phyloP scores from a whole-genome alignment of 2,329 filamentous ascomycete species.

The Neopestalotiopsis clavispora region DNA sequence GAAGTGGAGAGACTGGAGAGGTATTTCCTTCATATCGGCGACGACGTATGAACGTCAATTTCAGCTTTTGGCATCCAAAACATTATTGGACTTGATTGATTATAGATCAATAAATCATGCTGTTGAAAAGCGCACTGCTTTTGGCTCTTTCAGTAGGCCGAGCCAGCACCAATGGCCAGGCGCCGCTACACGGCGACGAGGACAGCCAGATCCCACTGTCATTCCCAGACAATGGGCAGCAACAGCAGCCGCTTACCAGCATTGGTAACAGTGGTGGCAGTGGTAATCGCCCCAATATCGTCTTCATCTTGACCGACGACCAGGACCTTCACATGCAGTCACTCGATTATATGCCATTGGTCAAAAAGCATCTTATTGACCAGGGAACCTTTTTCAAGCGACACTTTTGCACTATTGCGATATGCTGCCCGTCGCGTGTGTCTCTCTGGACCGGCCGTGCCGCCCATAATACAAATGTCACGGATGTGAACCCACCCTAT shows the following conservation, averaged over 20 bases:
- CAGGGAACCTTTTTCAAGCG: constrained; percentile 64
- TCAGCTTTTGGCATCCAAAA: constrained; percentile 29
- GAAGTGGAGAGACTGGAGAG: background rate
- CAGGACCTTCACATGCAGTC: constrained; percentile 69
- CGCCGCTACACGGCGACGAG: background rate
- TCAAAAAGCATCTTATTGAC: constrained; percentile 60
- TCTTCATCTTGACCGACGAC: constrained; percentile 73
- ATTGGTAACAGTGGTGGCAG: background rate
- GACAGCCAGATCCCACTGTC: background rate
- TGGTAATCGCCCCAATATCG: constrained; percentile 54
- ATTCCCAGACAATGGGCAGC: background rate
- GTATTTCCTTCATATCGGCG: constrained; percentile 34
- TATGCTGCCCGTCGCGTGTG: constrained; percentile 72
- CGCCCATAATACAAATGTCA: constrained; percentile 75
- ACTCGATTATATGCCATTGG: constrained; percentile 62
- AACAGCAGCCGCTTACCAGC: background rate
- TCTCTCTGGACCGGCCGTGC: constrained; percentile 68
- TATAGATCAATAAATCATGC: background rate
- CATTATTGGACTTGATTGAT: background rate
- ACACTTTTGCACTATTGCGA: constrained; percentile 69
- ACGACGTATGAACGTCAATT: constrained; percentile 42
- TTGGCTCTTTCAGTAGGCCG: background rate
- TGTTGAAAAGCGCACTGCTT: background rate
- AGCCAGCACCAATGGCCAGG: background rate
- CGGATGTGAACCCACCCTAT: constrained; percentile 59